These are phyloP conservation scores for Podosphaera leucotricha DNA, from an alignment of 2,329 filamentous ascomycete species.

Conservation along the genomic window DNA sequence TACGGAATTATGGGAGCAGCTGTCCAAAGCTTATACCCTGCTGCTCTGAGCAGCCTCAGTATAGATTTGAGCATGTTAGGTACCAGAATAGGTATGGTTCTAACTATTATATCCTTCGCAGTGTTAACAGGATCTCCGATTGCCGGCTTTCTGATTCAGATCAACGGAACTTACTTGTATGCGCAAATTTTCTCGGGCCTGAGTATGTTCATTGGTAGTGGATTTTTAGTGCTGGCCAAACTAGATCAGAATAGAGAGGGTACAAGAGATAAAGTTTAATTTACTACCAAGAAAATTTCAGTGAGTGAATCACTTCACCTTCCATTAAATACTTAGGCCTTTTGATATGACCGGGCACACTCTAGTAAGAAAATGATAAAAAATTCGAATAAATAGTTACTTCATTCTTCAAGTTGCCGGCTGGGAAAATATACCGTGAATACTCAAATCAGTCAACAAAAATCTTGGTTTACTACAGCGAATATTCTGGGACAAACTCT, in stretches of 20 bases:
- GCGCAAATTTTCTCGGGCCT: constrained; percentile 27
- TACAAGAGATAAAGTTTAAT: constrained; percentile 5
- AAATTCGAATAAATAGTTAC: no score
- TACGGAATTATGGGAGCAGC: constrained; percentile 27
- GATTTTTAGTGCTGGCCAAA: constrained; percentile 16
- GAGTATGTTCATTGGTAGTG: constrained; percentile 20
- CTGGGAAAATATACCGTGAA: no score
- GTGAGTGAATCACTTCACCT: no score
- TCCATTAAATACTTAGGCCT: no score
- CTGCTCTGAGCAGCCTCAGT: constrained; percentile 25
- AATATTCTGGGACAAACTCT: no score
- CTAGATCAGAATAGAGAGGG: no score
- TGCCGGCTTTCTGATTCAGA: constrained; percentile 26
- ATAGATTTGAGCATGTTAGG: constrained; percentile 27
- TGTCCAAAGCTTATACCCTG: constrained; percentile 29
- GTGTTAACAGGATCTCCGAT: constrained; percentile 30
- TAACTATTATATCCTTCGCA: constrained; percentile 27
- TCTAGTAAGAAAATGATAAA: no score
- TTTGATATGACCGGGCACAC: no score
- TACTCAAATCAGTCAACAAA: no score
- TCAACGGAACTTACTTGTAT: constrained; percentile 23
- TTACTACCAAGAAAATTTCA: no score
- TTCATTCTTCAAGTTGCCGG: no score
- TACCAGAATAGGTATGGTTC: constrained; percentile 32
- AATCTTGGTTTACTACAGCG: no score